Evolutionary conservation across 148 eudicot species (phyloP).

Genomic region (Chenopodium suecicum): DNA sequence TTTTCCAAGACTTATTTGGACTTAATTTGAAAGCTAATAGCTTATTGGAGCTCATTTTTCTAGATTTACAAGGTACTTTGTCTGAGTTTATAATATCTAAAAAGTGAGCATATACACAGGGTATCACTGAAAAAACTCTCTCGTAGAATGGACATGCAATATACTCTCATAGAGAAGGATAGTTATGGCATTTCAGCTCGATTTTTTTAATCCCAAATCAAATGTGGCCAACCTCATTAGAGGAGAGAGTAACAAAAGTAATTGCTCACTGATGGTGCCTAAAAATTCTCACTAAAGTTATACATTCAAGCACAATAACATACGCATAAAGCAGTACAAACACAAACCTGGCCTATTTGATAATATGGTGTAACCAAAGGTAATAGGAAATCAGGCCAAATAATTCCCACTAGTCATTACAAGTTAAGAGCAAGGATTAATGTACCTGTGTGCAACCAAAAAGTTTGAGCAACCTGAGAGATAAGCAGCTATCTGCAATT

Average conservation of each 20-base stretch:
- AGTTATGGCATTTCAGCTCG: not conserved
- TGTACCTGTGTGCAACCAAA: constrained; percentile 92
- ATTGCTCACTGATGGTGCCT: not conserved
- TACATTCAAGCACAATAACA: not conserved
- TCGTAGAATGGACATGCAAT: not conserved
- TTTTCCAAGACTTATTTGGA: no score
- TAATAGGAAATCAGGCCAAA: not conserved
- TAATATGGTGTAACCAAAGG: not conserved
- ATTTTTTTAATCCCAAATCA: not conserved
- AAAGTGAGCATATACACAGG: no score
- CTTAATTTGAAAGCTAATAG: no score
- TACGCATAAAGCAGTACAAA: not conserved
- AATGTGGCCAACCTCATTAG: not conserved
- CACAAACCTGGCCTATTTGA: not conserved
- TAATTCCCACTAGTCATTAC: not conserved
- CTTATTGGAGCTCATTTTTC: no score
- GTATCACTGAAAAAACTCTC: no score
- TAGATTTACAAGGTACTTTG: no score
- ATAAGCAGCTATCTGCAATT: constrained; percentile 77
- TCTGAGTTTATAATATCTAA: no score
- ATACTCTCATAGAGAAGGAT: not conserved
- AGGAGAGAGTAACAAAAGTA: not conserved
- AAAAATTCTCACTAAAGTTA: not conserved
- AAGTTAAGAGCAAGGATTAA: not conserved
- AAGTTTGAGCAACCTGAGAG: constrained; percentile 65